phyloP scores from a whole-genome alignment of 2,329 filamentous ascomycete genomes.

The Fusarium sp. region DNA sequence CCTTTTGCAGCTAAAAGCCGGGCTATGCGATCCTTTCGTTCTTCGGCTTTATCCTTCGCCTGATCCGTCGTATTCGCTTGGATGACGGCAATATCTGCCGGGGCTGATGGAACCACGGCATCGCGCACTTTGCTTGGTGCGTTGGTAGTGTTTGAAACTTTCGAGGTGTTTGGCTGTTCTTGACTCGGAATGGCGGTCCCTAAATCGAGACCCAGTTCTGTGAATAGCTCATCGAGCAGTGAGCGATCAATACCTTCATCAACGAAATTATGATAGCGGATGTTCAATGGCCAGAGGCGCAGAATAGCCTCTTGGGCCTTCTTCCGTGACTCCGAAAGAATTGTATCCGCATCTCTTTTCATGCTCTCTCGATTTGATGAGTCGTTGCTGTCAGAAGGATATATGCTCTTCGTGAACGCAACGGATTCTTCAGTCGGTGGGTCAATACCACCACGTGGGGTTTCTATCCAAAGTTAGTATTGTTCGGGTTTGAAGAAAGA shows the following conservation, averaged over 20 bases:
- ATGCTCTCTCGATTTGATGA: not conserved
- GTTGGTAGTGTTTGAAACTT: not conserved
- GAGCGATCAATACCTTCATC: constrained; percentile 76
- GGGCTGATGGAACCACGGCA: not conserved
- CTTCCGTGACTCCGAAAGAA: constrained; percentile 60
- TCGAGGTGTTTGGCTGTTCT: not conserved
- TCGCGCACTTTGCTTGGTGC: not conserved
- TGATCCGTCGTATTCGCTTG: constrained; percentile 60
- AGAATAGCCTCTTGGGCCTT: constrained; percentile 76
- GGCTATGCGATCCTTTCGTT: constrained; percentile 82
- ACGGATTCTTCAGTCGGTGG: not conserved
- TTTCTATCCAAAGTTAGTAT: constrained; percentile 35
- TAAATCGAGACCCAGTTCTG: constrained; percentile 73
- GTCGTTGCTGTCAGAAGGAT: not conserved
- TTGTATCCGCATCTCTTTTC: not conserved
- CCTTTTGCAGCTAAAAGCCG: constrained; percentile 80
- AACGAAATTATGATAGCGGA: constrained; percentile 80
- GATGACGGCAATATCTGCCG: not conserved
- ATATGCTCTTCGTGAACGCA: not conserved
- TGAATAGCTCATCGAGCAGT: constrained; percentile 74
- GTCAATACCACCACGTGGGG: constrained; percentile 2
- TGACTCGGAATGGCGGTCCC: not conserved
- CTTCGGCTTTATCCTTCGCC: constrained; percentile 63
- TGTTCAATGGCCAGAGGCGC: constrained; percentile 72
- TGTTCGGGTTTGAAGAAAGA: not conserved